phyloP scores from a whole-genome alignment of 164 flowering plant genomes.

The Stephania japonica region DNA sequence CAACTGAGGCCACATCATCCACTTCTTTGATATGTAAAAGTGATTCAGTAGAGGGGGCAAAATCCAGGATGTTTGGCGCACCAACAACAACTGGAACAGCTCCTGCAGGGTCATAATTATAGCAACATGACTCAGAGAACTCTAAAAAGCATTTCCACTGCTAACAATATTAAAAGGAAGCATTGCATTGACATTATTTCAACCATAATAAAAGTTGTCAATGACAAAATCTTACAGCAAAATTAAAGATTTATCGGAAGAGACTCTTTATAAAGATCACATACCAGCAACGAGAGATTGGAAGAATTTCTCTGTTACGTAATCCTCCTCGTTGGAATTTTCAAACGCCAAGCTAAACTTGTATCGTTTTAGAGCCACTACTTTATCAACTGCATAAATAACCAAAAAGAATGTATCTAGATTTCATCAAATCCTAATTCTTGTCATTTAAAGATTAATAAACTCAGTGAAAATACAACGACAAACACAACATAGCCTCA shows the following conservation, averaged over 20 bases:
- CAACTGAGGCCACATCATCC: slow-evolving; percentile 36
- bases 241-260: slow-evolving; percentile 30
- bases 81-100: slow-evolving; percentile 92
- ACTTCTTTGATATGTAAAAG: slow-evolving; percentile 69
- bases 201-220: neutral
- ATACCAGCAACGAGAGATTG: slow-evolving; percentile 99
- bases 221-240: neutral
- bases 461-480: neutral
- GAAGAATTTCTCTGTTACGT: slow-evolving; percentile 94
- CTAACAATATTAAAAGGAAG: neutral
- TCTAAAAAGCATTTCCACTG: slow-evolving; percentile 3
- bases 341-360: slow-evolving; percentile 98
- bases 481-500: too few species aligned
- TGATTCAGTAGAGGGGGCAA: slow-evolving; percentile 71
- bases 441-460: neutral
- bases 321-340: slow-evolving; percentile 97
- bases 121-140: neutral
- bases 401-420: neutral
- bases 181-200: neutral
- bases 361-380: slow-evolving; percentile 72
- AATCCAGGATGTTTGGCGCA: slow-evolving; percentile 89
- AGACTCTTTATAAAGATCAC: neutral
- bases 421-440: neutral
- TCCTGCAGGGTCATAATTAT: slow-evolving; percentile 32
- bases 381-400: slow-evolving; percentile 74